Percentiles rank a stretch among this genome's conserved stretches.
Conservation (phyloP, 2,329 filamentous ascomycete genomes). For the Cladosporium oxysporum region DNA sequence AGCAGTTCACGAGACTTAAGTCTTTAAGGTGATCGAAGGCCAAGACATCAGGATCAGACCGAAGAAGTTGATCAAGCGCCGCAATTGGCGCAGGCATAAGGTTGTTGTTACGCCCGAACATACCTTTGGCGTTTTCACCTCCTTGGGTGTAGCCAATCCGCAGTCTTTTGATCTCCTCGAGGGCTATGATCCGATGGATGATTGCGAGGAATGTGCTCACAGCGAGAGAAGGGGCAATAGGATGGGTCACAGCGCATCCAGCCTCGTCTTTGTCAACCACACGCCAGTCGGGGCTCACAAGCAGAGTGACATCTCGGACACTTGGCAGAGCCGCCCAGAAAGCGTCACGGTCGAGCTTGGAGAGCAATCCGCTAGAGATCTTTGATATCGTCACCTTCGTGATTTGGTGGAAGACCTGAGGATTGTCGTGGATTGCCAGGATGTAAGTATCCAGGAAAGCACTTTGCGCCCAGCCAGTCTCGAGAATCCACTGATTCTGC, state of each 20-base stretch:
- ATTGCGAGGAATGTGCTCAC: constrained; percentile 55
- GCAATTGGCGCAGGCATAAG: constrained; percentile 63
- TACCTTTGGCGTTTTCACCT: constrained; percentile 65
- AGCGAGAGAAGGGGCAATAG: constrained; percentile 55
- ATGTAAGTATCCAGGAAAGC: constrained; percentile 69
- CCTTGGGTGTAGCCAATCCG: constrained; percentile 68
- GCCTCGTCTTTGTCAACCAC: constrained; percentile 56
- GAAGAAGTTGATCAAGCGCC: constrained; percentile 25
- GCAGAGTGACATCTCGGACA: constrained; percentile 58
- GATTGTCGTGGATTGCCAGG: constrained; percentile 64
- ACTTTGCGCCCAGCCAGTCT: constrained; percentile 68
- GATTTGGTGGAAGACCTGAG: constrained; percentile 54
- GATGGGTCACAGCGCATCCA: constrained; percentile 52
- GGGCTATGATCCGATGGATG: constrained; percentile 42
- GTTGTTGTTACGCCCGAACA: constrained; percentile 62
- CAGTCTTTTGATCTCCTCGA: constrained; percentile 60
- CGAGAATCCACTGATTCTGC: constrained; percentile 69
- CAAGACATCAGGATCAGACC: constrained; percentile 41
- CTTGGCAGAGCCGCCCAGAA: constrained; percentile 63
- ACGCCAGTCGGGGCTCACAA: constrained; percentile 68
- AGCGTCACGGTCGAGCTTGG: constrained; percentile 56
- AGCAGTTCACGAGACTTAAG: constrained; percentile 68
- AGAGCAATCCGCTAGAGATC: constrained; percentile 63
- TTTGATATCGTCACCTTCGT: constrained; percentile 64
- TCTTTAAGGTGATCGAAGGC: constrained; percentile 58